These are phyloP conservation scores for Amanita polypyramis DNA, from an alignment of 768 basidiomycete genomes.

Conservation along the genomic window DNA sequence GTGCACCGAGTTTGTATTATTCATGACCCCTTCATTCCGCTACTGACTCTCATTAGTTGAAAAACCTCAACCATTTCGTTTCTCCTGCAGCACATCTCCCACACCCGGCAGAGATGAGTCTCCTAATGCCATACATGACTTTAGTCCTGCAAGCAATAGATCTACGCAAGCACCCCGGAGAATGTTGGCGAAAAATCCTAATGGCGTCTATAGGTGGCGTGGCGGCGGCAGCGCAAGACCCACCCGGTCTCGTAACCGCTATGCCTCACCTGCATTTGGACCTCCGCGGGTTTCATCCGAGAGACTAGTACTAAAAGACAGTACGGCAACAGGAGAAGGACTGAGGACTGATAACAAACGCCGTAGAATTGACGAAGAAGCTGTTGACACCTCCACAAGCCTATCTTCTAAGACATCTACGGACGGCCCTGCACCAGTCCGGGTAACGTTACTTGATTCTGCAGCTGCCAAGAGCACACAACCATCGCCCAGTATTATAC, in stretches of 20 bases:
- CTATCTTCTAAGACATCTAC: constrained; percentile 16
- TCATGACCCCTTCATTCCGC: neutral
- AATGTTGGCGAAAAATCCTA: constrained; percentile 59
- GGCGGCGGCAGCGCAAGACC: constrained; percentile 67
- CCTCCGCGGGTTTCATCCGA: constrained; percentile 35
- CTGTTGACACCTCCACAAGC: constrained; percentile 19
- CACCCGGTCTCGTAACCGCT: constrained; percentile 44
- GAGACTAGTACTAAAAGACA: constrained; percentile 27
- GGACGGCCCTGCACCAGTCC: constrained; percentile 1
- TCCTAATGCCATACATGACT: constrained; percentile 14
- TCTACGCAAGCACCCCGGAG: constrained; percentile 31
- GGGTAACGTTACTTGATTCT: constrained; percentile 8
- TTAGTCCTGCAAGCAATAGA: constrained; percentile 13
- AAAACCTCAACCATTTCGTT: constrained; percentile 50
- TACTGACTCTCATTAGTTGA: constrained; percentile 15
- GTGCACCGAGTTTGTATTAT: constrained; percentile 30
- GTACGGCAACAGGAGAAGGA: constrained; percentile 22
- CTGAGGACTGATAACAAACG: constrained; percentile 46
- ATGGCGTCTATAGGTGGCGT: constrained; percentile 63
- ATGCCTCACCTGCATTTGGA: constrained; percentile 65
- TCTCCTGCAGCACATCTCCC: constrained; percentile 35
- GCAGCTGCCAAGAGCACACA: constrained; percentile 17
- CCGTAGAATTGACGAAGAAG: constrained; percentile 44
- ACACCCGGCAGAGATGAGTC: constrained; percentile 30
- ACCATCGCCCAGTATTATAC: constrained; percentile 11